Conservation (phyloP, 192 early-diverging fungal genomes). For the Podila horticola region DNA sequence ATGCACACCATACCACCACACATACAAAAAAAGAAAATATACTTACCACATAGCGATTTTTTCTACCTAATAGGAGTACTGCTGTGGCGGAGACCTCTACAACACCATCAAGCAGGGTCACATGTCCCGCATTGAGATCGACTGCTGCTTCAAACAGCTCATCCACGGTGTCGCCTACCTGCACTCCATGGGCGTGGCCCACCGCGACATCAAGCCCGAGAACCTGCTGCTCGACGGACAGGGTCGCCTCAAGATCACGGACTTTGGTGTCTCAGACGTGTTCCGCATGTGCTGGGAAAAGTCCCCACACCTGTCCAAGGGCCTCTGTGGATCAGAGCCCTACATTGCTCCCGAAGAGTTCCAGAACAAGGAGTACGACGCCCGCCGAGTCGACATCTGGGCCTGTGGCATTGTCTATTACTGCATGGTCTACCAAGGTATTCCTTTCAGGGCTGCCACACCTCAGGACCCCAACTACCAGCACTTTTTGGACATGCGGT, state of each 20-base stretch:
- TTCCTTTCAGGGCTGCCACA: slow-evolving; percentile 70
- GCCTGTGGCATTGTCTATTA: slow-evolving; percentile 94
- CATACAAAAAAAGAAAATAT: neutral
- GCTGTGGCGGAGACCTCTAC: slow-evolving; percentile 93
- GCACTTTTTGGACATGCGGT: slow-evolving; percentile 65
- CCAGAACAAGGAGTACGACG: slow-evolving; percentile 83
- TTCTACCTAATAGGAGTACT: slow-evolving; percentile 69
- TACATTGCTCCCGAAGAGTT: slow-evolving; percentile 97
- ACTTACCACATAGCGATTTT: slow-evolving; percentile 1
- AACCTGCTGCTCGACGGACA: slow-evolving; percentile 87
- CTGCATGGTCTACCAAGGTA: slow-evolving; percentile 76
- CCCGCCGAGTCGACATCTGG: slow-evolving; percentile 93
- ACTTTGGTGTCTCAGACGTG: slow-evolving; percentile 98
- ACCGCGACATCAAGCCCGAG: slow-evolving; percentile 85
- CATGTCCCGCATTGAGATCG: slow-evolving; percentile 79
- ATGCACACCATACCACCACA: neutral
- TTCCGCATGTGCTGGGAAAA: slow-evolving; percentile 91
- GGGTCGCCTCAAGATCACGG: slow-evolving; percentile 94
- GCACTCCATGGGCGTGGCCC: slow-evolving; percentile 94
- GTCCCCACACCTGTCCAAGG: slow-evolving; percentile 78
- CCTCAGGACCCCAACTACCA: slow-evolving; percentile 72
- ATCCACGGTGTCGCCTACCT: slow-evolving; percentile 88
- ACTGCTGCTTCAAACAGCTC: slow-evolving; percentile 96
- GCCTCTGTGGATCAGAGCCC: slow-evolving; percentile 93
- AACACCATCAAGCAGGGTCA: slow-evolving; percentile 75